These are phyloP conservation scores for Aspergillus costaricaensis DNA, from an alignment of 2,329 filamentous ascomycete species.

Conservation along the genomic window DNA sequence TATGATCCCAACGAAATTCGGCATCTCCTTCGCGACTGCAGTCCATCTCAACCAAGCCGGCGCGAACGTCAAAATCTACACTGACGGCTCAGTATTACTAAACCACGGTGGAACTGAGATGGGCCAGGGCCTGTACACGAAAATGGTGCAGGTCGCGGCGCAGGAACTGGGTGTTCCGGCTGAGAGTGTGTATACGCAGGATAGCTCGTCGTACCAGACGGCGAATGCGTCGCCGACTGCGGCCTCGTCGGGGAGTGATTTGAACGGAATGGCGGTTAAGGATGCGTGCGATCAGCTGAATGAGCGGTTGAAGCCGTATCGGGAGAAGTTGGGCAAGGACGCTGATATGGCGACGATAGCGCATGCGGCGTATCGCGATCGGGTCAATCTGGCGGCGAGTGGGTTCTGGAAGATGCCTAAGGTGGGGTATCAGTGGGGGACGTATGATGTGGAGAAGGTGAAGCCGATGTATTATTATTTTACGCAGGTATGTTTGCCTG, in stretches of 20 bases:
- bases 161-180: slow-evolving; percentile 22
- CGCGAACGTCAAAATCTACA: slow-evolving; percentile 25
- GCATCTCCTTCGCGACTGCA: slow-evolving; percentile 29
- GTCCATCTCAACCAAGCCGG: slow-evolving; percentile 29
- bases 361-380: slow-evolving; percentile 89
- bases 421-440: slow-evolving; percentile 93
- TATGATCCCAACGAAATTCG: slow-evolving; percentile 29
- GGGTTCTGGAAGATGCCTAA: slow-evolving; percentile 97
- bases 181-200: slow-evolving; percentile 24
- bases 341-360: slow-evolving; percentile 86
- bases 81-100: slow-evolving; percentile 26
- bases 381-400: slow-evolving; percentile 90
- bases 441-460: slow-evolving; percentile 42
- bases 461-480: slow-evolving; percentile 99
- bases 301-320: slow-evolving; percentile 76
- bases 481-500: slow-evolving; percentile 65
- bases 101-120: slow-evolving; percentile 30
- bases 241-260: slow-evolving; percentile 27
- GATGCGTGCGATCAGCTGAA: slow-evolving; percentile 62
- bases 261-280: slow-evolving; percentile 29
- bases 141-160: slow-evolving; percentile 28
- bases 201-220: slow-evolving; percentile 25
- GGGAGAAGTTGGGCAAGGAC: slow-evolving; percentile 69
- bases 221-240: slow-evolving; percentile 30
- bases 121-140: slow-evolving; percentile 30